Conservation (phyloP, 2,329 filamentous ascomycete genomes). For the Mariannaea elegans region DNA sequence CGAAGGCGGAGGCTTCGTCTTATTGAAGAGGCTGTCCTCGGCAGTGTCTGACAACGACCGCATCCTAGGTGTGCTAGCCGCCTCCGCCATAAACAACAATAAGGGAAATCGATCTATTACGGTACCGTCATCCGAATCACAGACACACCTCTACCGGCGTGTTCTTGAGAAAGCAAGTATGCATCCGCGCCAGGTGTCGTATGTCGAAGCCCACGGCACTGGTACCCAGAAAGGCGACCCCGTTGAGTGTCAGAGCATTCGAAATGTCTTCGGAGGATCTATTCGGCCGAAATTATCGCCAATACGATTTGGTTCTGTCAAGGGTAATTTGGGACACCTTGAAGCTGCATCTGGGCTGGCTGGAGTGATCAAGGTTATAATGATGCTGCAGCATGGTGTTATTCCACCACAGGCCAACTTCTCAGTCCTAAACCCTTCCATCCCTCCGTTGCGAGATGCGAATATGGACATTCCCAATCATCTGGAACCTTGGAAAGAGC, state of each 20-base stretch:
- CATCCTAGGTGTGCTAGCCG: slow-evolving; percentile 77
- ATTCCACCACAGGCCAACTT: slow-evolving; percentile 40
- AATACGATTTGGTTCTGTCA: slow-evolving; percentile 42
- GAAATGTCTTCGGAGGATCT: slow-evolving; percentile 23
- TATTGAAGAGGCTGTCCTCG: slow-evolving; percentile 81
- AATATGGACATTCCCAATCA: slow-evolving; percentile 20
- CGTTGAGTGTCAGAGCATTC: slow-evolving; percentile 45
- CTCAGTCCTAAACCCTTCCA: slow-evolving; percentile 40
- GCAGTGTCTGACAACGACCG: slow-evolving; percentile 79
- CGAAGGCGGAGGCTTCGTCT: slow-evolving; percentile 77
- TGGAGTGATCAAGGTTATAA: slow-evolving; percentile 43
- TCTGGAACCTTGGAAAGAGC: slow-evolving; percentile 27
- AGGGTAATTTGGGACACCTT: slow-evolving; percentile 43
- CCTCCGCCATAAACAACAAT: slow-evolving; percentile 81
- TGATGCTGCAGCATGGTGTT: slow-evolving; percentile 41
- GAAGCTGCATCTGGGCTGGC: slow-evolving; percentile 43
- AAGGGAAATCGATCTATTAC: slow-evolving; percentile 86
- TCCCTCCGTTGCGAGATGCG: slow-evolving; percentile 27
- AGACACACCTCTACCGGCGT: slow-evolving; percentile 75
- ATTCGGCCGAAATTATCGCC: slow-evolving; percentile 10
- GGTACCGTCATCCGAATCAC: slow-evolving; percentile 78
- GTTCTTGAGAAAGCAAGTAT: slow-evolving; percentile 62
- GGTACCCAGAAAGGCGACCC: slow-evolving; percentile 59
- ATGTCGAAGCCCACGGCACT: slow-evolving; percentile 58
- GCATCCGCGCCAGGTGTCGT: slow-evolving; percentile 34